Conservation (phyloP, 2,329 filamentous ascomycete genomes). For the Teratosphaeria gauchensis region DNA sequence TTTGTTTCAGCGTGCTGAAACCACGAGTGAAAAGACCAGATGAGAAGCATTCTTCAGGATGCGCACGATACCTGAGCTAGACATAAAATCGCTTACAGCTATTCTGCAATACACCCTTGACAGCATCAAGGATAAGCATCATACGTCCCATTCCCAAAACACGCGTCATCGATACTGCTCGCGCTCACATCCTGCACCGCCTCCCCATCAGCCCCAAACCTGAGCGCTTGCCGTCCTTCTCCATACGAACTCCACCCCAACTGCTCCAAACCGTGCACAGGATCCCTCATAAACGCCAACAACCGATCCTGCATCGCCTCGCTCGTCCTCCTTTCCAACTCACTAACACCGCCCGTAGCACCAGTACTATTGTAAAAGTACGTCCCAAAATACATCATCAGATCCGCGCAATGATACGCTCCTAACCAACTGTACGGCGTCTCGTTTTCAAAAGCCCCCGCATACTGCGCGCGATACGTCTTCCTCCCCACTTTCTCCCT, state of each 20-base stretch:
- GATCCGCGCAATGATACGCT: neutral
- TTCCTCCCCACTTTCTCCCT: slow-evolving; percentile 14
- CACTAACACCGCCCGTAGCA: slow-evolving; percentile 19
- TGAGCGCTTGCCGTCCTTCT: slow-evolving; percentile 9
- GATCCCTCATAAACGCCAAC: slow-evolving; percentile 28
- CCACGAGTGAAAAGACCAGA: too few relatives aligned
- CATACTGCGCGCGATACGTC: neutral
- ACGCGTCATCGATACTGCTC: slow-evolving; percentile 10
- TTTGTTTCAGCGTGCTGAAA: too few relatives aligned
- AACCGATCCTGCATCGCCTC: slow-evolving; percentile 29
- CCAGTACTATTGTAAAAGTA: neutral
- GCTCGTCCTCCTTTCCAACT: slow-evolving; percentile 22
- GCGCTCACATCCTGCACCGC: slow-evolving; percentile 10
- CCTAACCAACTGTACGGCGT: neutral
- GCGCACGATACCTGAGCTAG: too few relatives aligned
- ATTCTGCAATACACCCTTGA: too few relatives aligned
- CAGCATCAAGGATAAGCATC: slow-evolving; percentile 2
- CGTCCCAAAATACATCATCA: neutral
- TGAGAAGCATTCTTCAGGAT: too few relatives aligned
- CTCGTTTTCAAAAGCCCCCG: neutral
- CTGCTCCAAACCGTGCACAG: slow-evolving; percentile 14
- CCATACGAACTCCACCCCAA: slow-evolving; percentile 26
- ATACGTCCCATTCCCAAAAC: slow-evolving; percentile 4
- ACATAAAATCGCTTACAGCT: too few relatives aligned
- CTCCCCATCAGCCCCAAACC: slow-evolving; percentile 13